Conservation (phyloP, 106 monocot genomes). For the Dendrobium catenatum region DNA sequence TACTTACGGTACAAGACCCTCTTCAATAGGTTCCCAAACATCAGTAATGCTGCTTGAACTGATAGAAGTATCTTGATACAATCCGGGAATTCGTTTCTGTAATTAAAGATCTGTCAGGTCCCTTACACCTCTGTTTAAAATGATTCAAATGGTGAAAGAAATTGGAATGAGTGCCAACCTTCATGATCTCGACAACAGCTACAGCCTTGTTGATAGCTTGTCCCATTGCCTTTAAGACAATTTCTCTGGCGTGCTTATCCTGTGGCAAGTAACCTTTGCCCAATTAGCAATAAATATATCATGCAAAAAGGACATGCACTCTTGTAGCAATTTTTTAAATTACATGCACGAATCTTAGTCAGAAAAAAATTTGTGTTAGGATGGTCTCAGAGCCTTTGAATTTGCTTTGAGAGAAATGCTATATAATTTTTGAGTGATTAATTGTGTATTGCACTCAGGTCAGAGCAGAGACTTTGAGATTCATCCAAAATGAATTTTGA, state of each 20-base stretch:
- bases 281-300: neutral
- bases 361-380: too few species aligned
- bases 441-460: too few species aligned
- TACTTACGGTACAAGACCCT: slow-evolving; percentile 92
- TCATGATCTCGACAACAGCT: slow-evolving; percentile 54
- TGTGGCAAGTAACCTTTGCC: slow-evolving; percentile 3
- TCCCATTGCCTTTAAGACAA: slow-evolving; percentile 68
- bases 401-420: too few species aligned
- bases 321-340: neutral
- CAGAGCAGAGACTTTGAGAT: too few species aligned
- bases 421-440: too few species aligned
- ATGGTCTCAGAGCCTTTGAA: too few species aligned
- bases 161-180: slow-evolving; percentile 22
- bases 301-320: neutral
- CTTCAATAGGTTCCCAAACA: slow-evolving; percentile 98
- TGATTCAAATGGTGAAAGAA: neutral
- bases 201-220: slow-evolving; percentile 71
- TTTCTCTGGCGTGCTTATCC: slow-evolving; percentile 46
- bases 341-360: too few species aligned
- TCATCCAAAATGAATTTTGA: too few species aligned
- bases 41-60: slow-evolving; percentile 93
- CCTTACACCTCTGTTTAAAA: neutral
- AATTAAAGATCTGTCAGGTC: neutral
- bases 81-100: slow-evolving; percentile 66
- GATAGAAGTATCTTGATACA: slow-evolving; percentile 77